These are phyloP conservation scores for Apiospora rasikravindrae DNA, from an alignment of 2,329 filamentous ascomycete genomes.

Conservation along the genomic window DNA sequence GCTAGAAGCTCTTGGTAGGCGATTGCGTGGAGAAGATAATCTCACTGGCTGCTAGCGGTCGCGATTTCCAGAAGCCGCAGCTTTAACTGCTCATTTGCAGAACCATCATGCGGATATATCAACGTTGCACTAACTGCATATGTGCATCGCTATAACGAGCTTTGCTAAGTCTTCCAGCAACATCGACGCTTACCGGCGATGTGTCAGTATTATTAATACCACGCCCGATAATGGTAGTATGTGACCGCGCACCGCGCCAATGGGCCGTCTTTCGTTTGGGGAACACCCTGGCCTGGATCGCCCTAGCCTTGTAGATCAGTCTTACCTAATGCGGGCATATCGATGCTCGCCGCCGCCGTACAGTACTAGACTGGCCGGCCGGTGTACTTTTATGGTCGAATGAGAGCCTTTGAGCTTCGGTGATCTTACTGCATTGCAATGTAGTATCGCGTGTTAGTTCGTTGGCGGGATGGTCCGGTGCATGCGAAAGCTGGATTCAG, in stretches of 20 bases:
- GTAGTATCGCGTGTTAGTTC: background rate
- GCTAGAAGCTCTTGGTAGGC: background rate
- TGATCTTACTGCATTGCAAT: conserved; percentile 3
- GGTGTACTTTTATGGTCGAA: background rate
- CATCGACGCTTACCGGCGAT: background rate
- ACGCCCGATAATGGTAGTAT: background rate
- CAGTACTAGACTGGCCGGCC: background rate
- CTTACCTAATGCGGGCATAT: conserved; percentile 12
- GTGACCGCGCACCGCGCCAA: conserved; percentile 11
- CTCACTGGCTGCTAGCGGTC: background rate
- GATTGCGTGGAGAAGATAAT: conserved; percentile 5
- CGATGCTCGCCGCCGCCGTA: background rate
- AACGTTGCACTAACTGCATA: background rate
- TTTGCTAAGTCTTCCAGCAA: background rate
- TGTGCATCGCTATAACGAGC: background rate
- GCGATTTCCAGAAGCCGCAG: background rate
- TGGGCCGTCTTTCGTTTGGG: conserved; percentile 2
- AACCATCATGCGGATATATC: conserved; percentile 1
- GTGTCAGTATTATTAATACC: background rate
- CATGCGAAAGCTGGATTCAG: background rate
- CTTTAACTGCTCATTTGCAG: conserved; percentile 12
- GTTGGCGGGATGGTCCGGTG: conserved; percentile 11
- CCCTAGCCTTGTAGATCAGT: conserved; percentile 18
- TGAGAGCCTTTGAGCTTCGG: background rate
- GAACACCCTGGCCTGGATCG: conserved; percentile 18